Conservation (phyloP, 2,329 filamentous ascomycete genomes). For the Exserohilum rostratum region DNA sequence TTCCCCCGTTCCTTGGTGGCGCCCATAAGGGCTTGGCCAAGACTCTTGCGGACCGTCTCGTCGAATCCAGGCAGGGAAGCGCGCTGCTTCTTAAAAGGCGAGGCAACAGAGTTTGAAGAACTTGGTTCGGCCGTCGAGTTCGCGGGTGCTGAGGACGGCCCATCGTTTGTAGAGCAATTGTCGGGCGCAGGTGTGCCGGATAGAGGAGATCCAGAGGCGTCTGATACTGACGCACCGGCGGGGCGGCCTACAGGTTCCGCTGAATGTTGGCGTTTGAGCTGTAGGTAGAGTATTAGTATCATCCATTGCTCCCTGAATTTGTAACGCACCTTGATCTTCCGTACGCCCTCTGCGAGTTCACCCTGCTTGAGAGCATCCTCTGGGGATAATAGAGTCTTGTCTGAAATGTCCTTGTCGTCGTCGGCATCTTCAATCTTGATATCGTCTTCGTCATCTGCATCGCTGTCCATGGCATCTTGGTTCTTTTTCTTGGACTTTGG, state of each 20-base stretch:
- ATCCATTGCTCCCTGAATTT: neutral
- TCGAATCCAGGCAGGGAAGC: conserved; percentile 63
- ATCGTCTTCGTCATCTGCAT: conserved; percentile 72
- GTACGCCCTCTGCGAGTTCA: conserved; percentile 79
- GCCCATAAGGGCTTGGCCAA: conserved; percentile 41
- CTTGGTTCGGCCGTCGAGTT: conserved; percentile 48
- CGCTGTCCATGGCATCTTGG: conserved; percentile 70
- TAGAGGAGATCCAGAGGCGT: conserved; percentile 33
- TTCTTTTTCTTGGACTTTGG: conserved; percentile 59
- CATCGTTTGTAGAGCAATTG: conserved; percentile 22
- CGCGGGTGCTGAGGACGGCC: conserved; percentile 41
- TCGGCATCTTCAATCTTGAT: conserved; percentile 68
- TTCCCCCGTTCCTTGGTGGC: conserved; percentile 43
- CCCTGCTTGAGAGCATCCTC: conserved; percentile 76
- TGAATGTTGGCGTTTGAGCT: conserved; percentile 84
- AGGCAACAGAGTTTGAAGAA: conserved; percentile 63
- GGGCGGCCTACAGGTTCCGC: conserved; percentile 66
- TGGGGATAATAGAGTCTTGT: conserved; percentile 62
- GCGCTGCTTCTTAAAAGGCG: conserved; percentile 77
- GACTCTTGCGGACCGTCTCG: conserved; percentile 49
- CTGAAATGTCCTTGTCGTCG: conserved; percentile 63
- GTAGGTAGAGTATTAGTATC: conserved; percentile 32
- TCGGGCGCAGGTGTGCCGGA: conserved; percentile 32
- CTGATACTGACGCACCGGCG: conserved; percentile 27
- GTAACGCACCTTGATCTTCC: conserved; percentile 74